Percentiles rank a stretch among this genome's conserved stretches.
These are phyloP conservation scores for Penicillium waksmanii DNA, from an alignment of 495 filamentous ascomycete genomes.

Conservation along the genomic window DNA sequence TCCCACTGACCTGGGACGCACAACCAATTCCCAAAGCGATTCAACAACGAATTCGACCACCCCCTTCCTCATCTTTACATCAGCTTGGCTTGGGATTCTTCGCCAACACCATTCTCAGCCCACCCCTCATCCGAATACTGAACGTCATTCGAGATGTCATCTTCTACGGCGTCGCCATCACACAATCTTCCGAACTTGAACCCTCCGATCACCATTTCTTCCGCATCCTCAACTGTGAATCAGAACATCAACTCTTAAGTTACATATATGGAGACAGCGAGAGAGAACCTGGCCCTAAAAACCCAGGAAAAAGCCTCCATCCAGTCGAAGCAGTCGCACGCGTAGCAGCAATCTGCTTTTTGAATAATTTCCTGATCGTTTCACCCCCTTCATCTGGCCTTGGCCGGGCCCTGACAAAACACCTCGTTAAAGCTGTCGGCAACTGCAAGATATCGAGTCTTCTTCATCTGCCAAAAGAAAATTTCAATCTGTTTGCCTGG, in stretches of 20 bases:
- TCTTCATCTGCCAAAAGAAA: conserved; percentile 25
- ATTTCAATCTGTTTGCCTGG: conserved; percentile 33
- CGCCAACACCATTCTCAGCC: conserved; percentile 31
- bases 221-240: conserved; percentile 33
- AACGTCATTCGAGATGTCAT: conserved; percentile 32
- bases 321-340: conserved; percentile 37
- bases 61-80: conserved; percentile 28
- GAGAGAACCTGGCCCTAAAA: neutral
- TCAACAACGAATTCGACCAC: conserved; percentile 32
- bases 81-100: conserved; percentile 31
- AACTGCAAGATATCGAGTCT: conserved; percentile 26
- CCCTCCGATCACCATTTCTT: conserved; percentile 34
- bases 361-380: conserved; percentile 40
- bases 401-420: conserved; percentile 42
- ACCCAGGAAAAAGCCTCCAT: conserved; percentile 17
- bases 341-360: conserved; percentile 35
- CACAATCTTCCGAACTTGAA: conserved; percentile 16
- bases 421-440: conserved; percentile 26
- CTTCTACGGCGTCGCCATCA: conserved; percentile 27
- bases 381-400: conserved; percentile 38
- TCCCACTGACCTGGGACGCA: conserved; percentile 37
- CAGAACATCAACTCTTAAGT: conserved; percentile 41
- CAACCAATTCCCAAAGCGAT: conserved; percentile 31
- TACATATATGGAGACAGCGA: conserved; percentile 31
- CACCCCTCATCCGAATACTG: conserved; percentile 26